Percentiles rank a stretch among this genome's conserved stretches.
Conservation (phyloP, 768 basidiomycete genomes). For the Termitomyces sp. region DNA sequence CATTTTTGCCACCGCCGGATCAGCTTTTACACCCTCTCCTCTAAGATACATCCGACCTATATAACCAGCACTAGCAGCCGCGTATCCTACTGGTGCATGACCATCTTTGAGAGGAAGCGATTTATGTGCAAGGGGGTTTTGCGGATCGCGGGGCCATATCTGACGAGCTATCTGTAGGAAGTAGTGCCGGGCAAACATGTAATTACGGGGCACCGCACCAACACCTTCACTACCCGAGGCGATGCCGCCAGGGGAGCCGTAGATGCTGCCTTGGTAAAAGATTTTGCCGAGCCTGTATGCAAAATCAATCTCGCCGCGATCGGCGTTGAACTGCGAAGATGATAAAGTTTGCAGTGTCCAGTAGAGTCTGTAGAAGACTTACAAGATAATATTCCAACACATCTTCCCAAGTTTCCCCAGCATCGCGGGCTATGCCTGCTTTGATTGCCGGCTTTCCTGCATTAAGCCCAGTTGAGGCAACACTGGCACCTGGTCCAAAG, state of each 20-base stretch:
- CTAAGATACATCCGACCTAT: conserved; percentile 92
- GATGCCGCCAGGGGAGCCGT: conserved; percentile 73
- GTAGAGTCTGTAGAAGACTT: conserved; percentile 16
- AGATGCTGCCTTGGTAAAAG: conserved; percentile 94
- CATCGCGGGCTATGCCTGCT: conserved; percentile 77
- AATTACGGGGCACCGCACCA: conserved; percentile 82
- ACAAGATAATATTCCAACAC: conserved; percentile 91
- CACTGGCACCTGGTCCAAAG: conserved; percentile 94
- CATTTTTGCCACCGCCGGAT: conserved; percentile 74
- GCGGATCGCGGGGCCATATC: conserved; percentile 84
- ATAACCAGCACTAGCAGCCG: conserved; percentile 81
- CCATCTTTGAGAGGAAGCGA: conserved; percentile 48
- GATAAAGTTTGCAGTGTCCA: neutral
- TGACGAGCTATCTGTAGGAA: conserved; percentile 81
- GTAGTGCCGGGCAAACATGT: conserved; percentile 71
- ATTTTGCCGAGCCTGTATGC: conserved; percentile 93
- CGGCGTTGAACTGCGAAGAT: conserved; percentile 80
- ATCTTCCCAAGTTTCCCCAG: conserved; percentile 94
- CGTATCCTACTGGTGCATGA: conserved; percentile 50
- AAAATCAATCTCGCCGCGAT: conserved; percentile 85
- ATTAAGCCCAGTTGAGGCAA: conserved; percentile 83
- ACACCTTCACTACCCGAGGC: conserved; percentile 91
- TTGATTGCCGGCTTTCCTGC: conserved; percentile 73
- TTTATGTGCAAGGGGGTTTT: conserved; percentile 46
- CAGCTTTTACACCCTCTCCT: conserved; percentile 85